Base-by-base conservation (phyloP, 106 monocot species). In the Platanthera guangdongensis region DNA sequence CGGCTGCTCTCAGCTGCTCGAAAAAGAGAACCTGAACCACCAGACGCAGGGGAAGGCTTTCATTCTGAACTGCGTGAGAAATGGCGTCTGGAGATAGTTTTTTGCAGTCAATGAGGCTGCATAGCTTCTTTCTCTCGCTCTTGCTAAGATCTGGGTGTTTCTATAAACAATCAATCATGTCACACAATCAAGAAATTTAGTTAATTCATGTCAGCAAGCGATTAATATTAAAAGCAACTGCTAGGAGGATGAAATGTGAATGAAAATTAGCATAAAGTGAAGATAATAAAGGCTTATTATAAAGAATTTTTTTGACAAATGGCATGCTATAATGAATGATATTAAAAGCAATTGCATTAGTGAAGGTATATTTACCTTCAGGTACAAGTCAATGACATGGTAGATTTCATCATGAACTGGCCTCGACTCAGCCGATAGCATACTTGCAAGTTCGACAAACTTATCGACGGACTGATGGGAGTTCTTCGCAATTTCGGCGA, bases 1-100 rank as follows among this genome's bases (percentile, higher is more conserved):
- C 80, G 28, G 87, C 74, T 50, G 84, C 74, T 62, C 92, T 79
- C 14, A 84, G 57, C 81, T 99, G 99, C 86, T 94, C 92, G 5
- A 90, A 87, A 83, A 86, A 92, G 30, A 99, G 91, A 78, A 99
- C 80, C 50, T 94, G 99, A 49, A 99, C 92, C 11, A 94, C 90
- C 7, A 88, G 78, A 18, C 99, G 80, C 47, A 92, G 50, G 0
- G 99, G 99, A 19, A 99, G 92, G n/a, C 89, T 84, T 69, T 99
- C 94, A 12, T 99, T 99, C 84, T 94, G 99, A 18, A 99, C 85
- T 5, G 90, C 99, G 32, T 99, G 99, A 68, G 76, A 63, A 51
- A 88, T 88, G 1, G 92, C 89, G 28, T 99, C 94, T 6, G 79
- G 25, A 4, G 99, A 92, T 14, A 99, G 77, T 75, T 84, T 90